Evolutionary conservation across 495 filamentous ascomycete genomes (phyloP).

Genomic region (Aspergillus egyptiacus): DNA sequence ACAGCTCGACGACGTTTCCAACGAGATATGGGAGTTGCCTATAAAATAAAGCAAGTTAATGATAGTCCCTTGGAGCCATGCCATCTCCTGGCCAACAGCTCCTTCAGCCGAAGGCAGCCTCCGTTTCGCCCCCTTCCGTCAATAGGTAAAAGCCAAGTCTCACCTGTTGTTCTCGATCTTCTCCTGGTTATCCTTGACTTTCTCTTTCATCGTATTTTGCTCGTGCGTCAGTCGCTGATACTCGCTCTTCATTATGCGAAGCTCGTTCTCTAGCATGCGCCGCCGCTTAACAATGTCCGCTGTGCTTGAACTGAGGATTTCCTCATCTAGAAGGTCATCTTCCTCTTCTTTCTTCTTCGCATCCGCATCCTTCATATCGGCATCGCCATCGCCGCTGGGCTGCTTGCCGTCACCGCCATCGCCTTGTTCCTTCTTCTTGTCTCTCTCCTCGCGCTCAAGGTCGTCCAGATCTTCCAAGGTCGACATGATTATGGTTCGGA

Average conservation of each 20-base stretch:
- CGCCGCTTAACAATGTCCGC: slow-evolving; percentile 82
- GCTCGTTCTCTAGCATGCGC: slow-evolving; percentile 91
- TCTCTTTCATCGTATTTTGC: slow-evolving; percentile 89
- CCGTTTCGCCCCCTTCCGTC: neutral
- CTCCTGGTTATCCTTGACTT: slow-evolving; percentile 97
- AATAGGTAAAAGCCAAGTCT: slow-evolving; percentile 14
- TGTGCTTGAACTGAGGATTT: slow-evolving; percentile 85
- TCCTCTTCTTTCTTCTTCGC: slow-evolving; percentile 61
- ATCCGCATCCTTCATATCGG: slow-evolving; percentile 86
- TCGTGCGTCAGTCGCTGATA: slow-evolving; percentile 90
- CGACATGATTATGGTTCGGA: slow-evolving; percentile 54
- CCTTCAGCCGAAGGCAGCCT: neutral
- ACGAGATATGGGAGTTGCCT: slow-evolving; percentile 98
- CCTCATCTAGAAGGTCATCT: slow-evolving; percentile 79
- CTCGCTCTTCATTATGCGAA: slow-evolving; percentile 98
- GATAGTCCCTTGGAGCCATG: neutral
- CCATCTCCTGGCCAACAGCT: neutral
- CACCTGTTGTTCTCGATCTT: slow-evolving; percentile 99
- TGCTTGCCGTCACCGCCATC: slow-evolving; percentile 51
- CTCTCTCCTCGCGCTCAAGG: slow-evolving; percentile 70
- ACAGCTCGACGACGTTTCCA: slow-evolving; percentile 93
- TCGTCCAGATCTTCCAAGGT: slow-evolving; percentile 82
- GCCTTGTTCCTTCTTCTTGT: slow-evolving; percentile 61
- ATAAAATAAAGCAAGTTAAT: neutral
- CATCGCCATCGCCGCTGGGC: slow-evolving; percentile 58